Evolutionary conservation across 345 rosid genomes (phyloP).

Genomic region (Brassica nigra): DNA sequence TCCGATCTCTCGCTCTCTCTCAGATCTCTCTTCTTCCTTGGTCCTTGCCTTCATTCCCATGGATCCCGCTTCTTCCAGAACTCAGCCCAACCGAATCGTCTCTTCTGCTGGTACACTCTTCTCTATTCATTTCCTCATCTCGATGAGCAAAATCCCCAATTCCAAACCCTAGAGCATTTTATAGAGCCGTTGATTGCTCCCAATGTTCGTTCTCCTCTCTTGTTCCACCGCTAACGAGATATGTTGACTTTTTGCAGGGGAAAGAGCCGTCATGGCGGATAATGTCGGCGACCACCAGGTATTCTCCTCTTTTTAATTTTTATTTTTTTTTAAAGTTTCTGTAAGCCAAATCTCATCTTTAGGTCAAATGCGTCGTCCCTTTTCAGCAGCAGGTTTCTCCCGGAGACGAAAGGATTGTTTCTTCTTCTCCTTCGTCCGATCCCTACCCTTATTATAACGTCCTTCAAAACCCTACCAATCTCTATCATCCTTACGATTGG

Average conservation of each 20-base stretch:
- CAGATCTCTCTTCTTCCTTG: not conserved
- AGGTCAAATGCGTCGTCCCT: conserved; percentile 4
- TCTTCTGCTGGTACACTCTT: conserved; percentile 43
- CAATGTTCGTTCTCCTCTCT: not conserved
- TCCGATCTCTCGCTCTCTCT: conserved; percentile 18
- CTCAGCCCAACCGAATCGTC: conserved; percentile 43
- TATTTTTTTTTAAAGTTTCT: not conserved
- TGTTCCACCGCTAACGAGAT: not conserved
- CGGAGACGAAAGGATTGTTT: conserved; percentile 57
- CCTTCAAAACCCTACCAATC: conserved; percentile 8
- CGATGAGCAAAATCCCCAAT: not conserved
- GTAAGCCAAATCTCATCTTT: not conserved
- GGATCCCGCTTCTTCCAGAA: conserved; percentile 39
- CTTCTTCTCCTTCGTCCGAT: conserved; percentile 59
- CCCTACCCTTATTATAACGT: conserved; percentile 23
- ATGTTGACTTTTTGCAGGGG: conserved; percentile 47
- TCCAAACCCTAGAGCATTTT: conserved; percentile 33
- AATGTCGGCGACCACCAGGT: conserved; percentile 54
- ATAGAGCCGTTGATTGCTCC: conserved; percentile 24
- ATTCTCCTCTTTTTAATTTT: not conserved
- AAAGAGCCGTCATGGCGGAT: conserved; percentile 42
- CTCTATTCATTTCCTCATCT: not conserved
- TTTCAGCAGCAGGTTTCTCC: conserved; percentile 41
- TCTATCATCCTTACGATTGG: conserved; percentile 45
- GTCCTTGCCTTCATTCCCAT: not conserved